Percentiles rank a stretch among this genome's conserved stretches.
phyloP scores from a whole-genome alignment of 108 stramenopile genomes.

The Mediolabrus comicus region DNA sequence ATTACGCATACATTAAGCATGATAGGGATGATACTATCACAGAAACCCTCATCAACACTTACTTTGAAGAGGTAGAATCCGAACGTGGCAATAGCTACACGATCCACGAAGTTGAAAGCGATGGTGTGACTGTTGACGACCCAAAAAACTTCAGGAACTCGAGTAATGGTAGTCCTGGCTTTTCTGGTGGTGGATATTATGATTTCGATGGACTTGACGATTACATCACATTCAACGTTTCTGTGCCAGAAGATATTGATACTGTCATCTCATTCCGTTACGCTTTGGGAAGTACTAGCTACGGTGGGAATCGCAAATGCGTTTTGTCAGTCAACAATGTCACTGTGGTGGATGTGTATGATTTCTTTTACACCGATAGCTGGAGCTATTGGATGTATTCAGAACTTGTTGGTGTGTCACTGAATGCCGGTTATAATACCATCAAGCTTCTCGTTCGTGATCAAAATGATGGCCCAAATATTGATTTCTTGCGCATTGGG shows the following conservation, averaged over 20 bases:
- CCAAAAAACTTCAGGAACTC: constrained; percentile 8
- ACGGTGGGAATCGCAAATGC: constrained; percentile 20
- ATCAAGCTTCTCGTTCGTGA: constrained; percentile 28
- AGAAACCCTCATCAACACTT: constrained; percentile 5
- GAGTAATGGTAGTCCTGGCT: constrained; percentile 7
- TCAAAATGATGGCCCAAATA: constrained; percentile 36
- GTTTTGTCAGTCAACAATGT: constrained; percentile 23
- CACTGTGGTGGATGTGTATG: constrained; percentile 3
- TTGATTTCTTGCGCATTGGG: constrained; percentile 45
- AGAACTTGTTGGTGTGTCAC: constrained; percentile 18
- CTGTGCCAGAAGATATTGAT: background rate
- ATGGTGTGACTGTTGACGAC: background rate
- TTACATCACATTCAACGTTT: constrained; percentile 22
- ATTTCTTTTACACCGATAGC: constrained; percentile 20
- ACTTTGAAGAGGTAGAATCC: constrained; percentile 35
- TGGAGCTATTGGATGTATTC: constrained; percentile 42
- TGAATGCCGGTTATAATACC: constrained; percentile 28
- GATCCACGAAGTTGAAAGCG: constrained; percentile 30
- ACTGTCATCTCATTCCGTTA: constrained; percentile 39
- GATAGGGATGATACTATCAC: constrained; percentile 17
- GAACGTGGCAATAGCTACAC: constrained; percentile 22
- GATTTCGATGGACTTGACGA: constrained; percentile 25
- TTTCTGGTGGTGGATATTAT: constrained; percentile 30
- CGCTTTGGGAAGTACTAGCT: background rate
- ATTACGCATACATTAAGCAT: constrained; percentile 36